These are phyloP conservation scores for Rhodotorula diobovata DNA, from an alignment of 768 basidiomycete genomes.

Conservation along the genomic window DNA sequence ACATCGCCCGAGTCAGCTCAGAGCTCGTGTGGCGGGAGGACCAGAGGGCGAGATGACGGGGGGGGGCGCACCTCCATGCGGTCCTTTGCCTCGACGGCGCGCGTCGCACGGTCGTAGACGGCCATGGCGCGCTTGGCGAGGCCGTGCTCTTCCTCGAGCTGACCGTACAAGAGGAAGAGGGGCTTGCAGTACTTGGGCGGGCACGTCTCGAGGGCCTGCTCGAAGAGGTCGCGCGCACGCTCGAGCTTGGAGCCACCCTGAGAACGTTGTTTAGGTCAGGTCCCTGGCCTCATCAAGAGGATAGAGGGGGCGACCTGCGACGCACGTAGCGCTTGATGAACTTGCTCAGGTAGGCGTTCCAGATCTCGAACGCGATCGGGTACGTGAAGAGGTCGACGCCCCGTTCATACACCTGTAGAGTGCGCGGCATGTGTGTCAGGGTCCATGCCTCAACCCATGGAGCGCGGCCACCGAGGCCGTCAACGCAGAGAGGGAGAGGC, in stretches of 20 bases:
- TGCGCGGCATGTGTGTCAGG: background rate
- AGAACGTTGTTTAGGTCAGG: background rate
- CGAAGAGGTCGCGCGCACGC: slow-evolving; percentile 92
- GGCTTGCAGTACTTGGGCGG: slow-evolving; percentile 92
- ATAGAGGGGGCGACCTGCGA: slow-evolving; percentile 28
- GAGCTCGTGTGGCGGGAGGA: background rate
- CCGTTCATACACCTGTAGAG: slow-evolving; percentile 76
- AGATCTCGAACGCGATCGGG: slow-evolving; percentile 96
- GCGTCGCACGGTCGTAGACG: slow-evolving; percentile 87
- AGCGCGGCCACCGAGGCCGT: background rate
- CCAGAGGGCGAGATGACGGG: background rate
- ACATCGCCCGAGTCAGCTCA: background rate
- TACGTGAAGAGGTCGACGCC: slow-evolving; percentile 96
- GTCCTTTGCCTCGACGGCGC: slow-evolving; percentile 78
- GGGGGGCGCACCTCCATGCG: slow-evolving; percentile 74
- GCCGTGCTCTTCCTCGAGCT: slow-evolving; percentile 89
- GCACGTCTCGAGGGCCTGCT: slow-evolving; percentile 94
- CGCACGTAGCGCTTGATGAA: slow-evolving; percentile 93
- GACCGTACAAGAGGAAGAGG: slow-evolving; percentile 91
- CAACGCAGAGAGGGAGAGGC: background rate
- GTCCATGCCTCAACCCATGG: too few relatives aligned
- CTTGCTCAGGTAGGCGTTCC: slow-evolving; percentile 97
- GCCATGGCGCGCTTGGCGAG: slow-evolving; percentile 93
- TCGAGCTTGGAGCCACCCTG: slow-evolving; percentile 94
- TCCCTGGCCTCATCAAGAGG: background rate